A percentile compares a stretch with the other conserved stretches of the same genome.
Evolutionary conservation across 2,329 filamentous ascomycete species (phyloP).

Genomic region (Neobulgaria alba): DNA sequence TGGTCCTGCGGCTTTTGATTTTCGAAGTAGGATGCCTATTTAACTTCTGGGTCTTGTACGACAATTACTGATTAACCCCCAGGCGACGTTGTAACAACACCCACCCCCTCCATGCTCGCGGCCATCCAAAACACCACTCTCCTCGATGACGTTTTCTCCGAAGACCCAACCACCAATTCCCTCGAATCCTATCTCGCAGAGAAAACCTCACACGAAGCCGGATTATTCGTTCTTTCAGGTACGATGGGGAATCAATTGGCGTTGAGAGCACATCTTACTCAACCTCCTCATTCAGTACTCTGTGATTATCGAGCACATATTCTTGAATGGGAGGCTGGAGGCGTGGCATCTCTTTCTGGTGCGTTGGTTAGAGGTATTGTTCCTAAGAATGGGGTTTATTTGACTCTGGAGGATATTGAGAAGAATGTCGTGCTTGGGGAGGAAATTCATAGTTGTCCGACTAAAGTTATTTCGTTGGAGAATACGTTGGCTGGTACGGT

Average conservation of each 20-base stretch:
- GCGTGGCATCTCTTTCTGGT: slow-evolving; percentile 59
- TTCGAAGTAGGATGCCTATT: slow-evolving; percentile 22
- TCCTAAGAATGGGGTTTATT: slow-evolving; percentile 60
- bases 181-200: slow-evolving; percentile 68
- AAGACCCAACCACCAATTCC: slow-evolving; percentile 68
- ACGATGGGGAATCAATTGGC: slow-evolving; percentile 93
- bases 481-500: slow-evolving; percentile 78
- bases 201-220: slow-evolving; percentile 67
- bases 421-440: slow-evolving; percentile 54
- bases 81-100: slow-evolving; percentile 67
- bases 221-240: slow-evolving; percentile 75
- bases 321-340: slow-evolving; percentile 55
- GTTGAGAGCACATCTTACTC: slow-evolving; percentile 65
- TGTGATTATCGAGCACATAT: slow-evolving; percentile 77
- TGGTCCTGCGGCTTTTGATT: slow-evolving; percentile 28
- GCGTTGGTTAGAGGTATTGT: slow-evolving; percentile 60
- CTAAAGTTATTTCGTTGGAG: slow-evolving; percentile 72
- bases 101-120: slow-evolving; percentile 71
- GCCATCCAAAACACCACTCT: slow-evolving; percentile 69
- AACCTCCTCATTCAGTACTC: slow-evolving; percentile 73
- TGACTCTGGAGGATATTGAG: slow-evolving; percentile 54
- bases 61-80: slow-evolving; percentile 6
- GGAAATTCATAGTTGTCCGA: slow-evolving; percentile 72
- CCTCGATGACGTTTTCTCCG: slow-evolving; percentile 74
- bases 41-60: not conserved